Evolutionary conservation across 2,329 filamentous ascomycete species (phyloP), one percentile per base, ranked within the genome.

Genomic region (Didymella arachidicola): DNA sequence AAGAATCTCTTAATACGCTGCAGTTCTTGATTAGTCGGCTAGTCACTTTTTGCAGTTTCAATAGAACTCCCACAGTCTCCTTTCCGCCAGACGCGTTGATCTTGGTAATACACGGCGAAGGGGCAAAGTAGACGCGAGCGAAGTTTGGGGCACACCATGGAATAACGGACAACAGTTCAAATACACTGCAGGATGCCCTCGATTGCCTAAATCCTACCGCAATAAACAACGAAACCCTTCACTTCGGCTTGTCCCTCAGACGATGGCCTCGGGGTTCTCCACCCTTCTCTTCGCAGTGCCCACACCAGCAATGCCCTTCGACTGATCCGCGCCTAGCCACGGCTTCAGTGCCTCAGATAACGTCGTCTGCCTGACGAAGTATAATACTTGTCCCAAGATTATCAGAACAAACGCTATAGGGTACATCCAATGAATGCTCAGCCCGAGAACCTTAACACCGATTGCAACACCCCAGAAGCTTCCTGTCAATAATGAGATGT

Each of bases 381-480:
- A 99, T 44, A 92, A 83, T 47, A 93, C 82, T 68, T 97, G 86
- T 1, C 95, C 94, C 27, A 93, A 53, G 66, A 99, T 87, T 76
- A 99, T 98, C 66, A 93, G 83, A 10, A 96, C 91, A 77, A 99
- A 99, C 12, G 95, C 94, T 73, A 97, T 91, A 5, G 95, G 94
- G 79, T 99, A 99, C 79, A 97, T 84, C 83, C 87, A 97, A 79
- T 97, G 91, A 57, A 99, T 87, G 39, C 79, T 79, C 68, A 90
- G 86, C 43, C 89, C 87, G 72, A 99, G 96, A 47, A 98, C 91
- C 74, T 89, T 85, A 67, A 96, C 87, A 48, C 95, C 95, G 68
- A 99, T 94, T 66, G 96, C 90, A 62, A 96, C 90, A 65, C 93
- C 93, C 95, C 95, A 99, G 81, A 98, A 98, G 79, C 96, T 97